phyloP scores from a whole-genome alignment of 805 yeast species.

The Starmerella etchellsii region DNA sequence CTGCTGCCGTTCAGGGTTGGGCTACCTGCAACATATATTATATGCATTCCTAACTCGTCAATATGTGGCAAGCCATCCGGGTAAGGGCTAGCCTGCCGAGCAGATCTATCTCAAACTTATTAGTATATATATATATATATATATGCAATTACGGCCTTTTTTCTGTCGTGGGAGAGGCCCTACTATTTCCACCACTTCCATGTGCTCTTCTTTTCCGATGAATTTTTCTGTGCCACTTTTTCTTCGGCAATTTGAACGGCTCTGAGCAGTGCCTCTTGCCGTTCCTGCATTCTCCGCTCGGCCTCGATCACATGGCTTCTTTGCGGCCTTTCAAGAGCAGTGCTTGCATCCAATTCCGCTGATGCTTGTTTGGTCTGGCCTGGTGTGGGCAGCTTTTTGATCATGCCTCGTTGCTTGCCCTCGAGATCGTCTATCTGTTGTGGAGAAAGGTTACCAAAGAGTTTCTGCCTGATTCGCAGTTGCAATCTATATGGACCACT shows the following conservation, averaged over 20 bases:
- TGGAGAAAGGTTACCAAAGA: conserved; percentile 37
- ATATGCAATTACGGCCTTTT: too few species aligned
- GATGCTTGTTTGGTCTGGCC: conserved; percentile 18
- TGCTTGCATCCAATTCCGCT: conserved; percentile 30
- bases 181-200: conserved; percentile 5
- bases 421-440: conserved; percentile 53
- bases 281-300: conserved; percentile 51
- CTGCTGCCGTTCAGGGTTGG: too few species aligned
- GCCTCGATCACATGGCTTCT: conserved; percentile 65
- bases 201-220: neutral
- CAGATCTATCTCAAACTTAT: too few species aligned
- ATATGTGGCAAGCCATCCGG: too few species aligned
- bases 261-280: conserved; percentile 43
- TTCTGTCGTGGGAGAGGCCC: too few species aligned
- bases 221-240: conserved; percentile 14
- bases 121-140: too few species aligned
- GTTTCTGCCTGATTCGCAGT: conserved; percentile 39
- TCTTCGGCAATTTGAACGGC: conserved; percentile 37
- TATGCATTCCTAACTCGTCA: too few species aligned
- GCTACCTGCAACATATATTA: too few species aligned
- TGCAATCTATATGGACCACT: conserved; percentile 53
- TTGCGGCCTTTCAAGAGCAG: conserved; percentile 53
- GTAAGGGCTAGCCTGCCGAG: too few species aligned
- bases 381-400: conserved; percentile 14
- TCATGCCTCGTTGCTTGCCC: conserved; percentile 27